These are phyloP conservation scores for Barnettozyma botsteinii DNA, from an alignment of 805 yeast species.

Conservation along the genomic window DNA sequence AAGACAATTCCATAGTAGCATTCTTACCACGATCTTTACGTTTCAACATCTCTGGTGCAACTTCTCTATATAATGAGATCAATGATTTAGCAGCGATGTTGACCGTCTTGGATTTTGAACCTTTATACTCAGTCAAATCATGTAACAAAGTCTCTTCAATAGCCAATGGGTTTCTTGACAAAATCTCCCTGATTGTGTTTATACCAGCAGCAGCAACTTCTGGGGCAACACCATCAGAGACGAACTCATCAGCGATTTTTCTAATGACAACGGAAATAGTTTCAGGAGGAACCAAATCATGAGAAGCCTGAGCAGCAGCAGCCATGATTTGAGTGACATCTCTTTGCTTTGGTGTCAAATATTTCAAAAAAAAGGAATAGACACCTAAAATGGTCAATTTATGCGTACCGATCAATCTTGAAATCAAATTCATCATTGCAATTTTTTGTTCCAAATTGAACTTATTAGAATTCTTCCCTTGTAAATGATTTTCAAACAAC, in stretches of 20 bases:
- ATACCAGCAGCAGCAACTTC: constrained; percentile 98
- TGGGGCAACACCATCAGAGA: constrained; percentile 95
- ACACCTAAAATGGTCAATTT: constrained; percentile 86
- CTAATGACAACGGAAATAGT: constrained; percentile 72
- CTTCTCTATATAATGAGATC: constrained; percentile 81
- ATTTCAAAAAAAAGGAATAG: constrained; percentile 83
- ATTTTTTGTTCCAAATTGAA: constrained; percentile 86
- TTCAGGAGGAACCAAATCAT: constrained; percentile 97
- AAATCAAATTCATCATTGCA: constrained; percentile 77
- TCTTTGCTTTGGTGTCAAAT: constrained; percentile 87
- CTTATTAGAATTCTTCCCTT: constrained; percentile 61
- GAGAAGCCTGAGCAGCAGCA: constrained; percentile 94
- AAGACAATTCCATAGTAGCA: constrained; percentile 77
- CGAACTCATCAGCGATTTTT: constrained; percentile 95
- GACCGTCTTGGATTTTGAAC: constrained; percentile 90
- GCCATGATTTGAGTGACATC: constrained; percentile 97
- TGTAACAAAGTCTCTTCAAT: constrained; percentile 84
- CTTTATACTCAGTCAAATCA: constrained; percentile 85
- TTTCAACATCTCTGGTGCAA: constrained; percentile 92
- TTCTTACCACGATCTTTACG: constrained; percentile 89
- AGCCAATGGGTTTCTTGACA: constrained; percentile 90
- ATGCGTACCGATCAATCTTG: constrained; percentile 91
- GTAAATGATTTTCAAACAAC: constrained; percentile 65
- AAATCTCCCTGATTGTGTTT: constrained; percentile 89
- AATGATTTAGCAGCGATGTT: constrained; percentile 90